Base-by-base conservation (phyloP, 2,329 filamentous ascomycete species). In the Ascochyta koolunga region DNA sequence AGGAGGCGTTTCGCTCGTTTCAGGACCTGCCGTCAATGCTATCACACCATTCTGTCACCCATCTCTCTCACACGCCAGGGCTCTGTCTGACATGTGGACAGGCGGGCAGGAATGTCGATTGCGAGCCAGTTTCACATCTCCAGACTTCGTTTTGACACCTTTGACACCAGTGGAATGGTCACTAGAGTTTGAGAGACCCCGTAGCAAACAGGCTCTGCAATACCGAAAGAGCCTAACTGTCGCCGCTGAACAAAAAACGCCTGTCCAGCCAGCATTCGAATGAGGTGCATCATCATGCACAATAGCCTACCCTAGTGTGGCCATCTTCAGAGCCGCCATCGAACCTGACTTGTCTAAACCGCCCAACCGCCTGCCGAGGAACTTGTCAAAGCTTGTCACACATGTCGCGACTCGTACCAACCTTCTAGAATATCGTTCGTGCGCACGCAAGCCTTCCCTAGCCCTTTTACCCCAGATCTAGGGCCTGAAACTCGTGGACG, bases 1-100 rank as follows among this genome's bases (percentile, higher is more conserved):
- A 29, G 19, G 32, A 32, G 35, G 54, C 51, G 56, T 55, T 37
- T 52, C 51, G 51, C 47, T 36, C 19, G 40, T 58, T 49, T 55
- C 51, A 58, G 43, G 37, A 37, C 46, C 51, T 44, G 54, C 42
- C 36, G 41, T 22, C 37, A 49, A 24, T 16, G 11, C 15, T 37
- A 45, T 16, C 24, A 27, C 25, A 7, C 32, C 24, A 27, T 33
- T 18, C 22, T 41, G 50, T 19, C 19, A 35, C 27, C n/a, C 6
- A 29, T 4, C 9, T 35, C 4, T 16, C 24, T n/a, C 19, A 16
- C 46, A 16, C 10, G 5, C 22, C 42, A n/a, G 13, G 29, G 5
- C n/a, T 27, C 25, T 38, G 22, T 24, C 39, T 27, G 25, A 22
- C 39, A 43, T 36, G 40, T 39, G 36, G 19, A 15, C 33, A 24